These are phyloP conservation scores for Pyracantha coccinea DNA, from an alignment of 331 rosid genomes.

Conservation along the genomic window DNA sequence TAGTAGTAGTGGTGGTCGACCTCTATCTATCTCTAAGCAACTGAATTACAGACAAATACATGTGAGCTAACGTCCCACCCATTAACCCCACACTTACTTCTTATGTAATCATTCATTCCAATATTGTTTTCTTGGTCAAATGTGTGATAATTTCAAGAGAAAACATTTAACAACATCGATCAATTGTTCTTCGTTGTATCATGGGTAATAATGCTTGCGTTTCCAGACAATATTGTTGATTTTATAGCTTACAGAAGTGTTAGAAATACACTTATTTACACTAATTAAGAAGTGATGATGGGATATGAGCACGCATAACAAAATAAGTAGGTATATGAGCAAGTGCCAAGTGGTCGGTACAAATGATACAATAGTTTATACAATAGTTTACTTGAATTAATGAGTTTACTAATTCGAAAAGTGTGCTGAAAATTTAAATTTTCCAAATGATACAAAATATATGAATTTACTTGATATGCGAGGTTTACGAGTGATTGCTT, in stretches of 20 bases:
- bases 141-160: background rate
- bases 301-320: background rate
- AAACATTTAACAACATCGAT: background rate
- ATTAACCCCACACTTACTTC: slow-evolving; percentile 26
- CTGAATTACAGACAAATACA: slow-evolving; percentile 53
- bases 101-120: slow-evolving; percentile 34
- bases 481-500: background rate
- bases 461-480: background rate
- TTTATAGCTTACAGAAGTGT: no score
- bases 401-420: background rate
- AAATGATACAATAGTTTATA: background rate
- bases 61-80: slow-evolving; percentile 73
- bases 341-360: background rate
- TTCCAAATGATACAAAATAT: background rate
- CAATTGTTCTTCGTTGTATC: no score
- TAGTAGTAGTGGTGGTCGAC: background rate
- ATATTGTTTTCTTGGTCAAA: background rate
- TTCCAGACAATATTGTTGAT: no score
- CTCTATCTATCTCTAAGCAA: slow-evolving; percentile 30
- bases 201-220: no score
- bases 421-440: background rate
- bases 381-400: background rate
- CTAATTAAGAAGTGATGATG: no score
- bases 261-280: no score
- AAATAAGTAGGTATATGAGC: no score